Evolutionary conservation across 2,329 filamentous ascomycete genomes (phyloP), one percentile per base, ranked within the genome.

Genomic region (Colletotrichum caudatum): DNA sequence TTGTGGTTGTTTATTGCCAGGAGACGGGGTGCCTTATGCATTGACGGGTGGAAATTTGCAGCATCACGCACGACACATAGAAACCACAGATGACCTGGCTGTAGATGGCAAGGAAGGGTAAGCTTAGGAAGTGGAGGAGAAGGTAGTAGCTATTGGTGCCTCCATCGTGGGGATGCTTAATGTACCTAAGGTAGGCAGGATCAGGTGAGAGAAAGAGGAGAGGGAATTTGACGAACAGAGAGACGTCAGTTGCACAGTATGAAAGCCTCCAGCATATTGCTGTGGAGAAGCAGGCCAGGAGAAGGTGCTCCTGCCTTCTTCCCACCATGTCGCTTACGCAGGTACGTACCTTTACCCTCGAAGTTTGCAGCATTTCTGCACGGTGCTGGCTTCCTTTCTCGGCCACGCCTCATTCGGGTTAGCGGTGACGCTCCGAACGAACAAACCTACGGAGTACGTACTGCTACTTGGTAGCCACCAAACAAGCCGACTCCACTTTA

Each of bases 31-130:
- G 26, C 44, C 35, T 51, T 54, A 29, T 69, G 69, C 69, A 72
- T 72, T 72, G 60, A 72, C 60, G 12, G 35, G 58, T 60, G 69
- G 65, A 71, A 69, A 71, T 64, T 72, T 69, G 65, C 26, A 68
- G 39, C 39, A 35, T 51, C 29, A 33, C 39, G 37, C 48, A 56
- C 57, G 68, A 51, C 5, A 29, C 29, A 29, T 46, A 23, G 37
- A 68, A 50, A 51, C n/a, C n/a, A 37, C 8, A 7, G 39, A 41
- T 41, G 39, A 11, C 11, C 6, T 26, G 35, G 35, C 35, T 37
- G 18, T n/a, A 3, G 39, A 60, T n/a, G 20, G 8, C 57, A 44
- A n/a, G 50, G 50, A 41, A n/a, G 46, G 16, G 39, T 58, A 44
- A 11, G 16, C 23, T 9, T 53, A 14, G 7, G 18, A 26, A n/a